phyloP scores from a whole-genome alignment of 768 basidiomycete genomes.

The Galerina marginata region DNA sequence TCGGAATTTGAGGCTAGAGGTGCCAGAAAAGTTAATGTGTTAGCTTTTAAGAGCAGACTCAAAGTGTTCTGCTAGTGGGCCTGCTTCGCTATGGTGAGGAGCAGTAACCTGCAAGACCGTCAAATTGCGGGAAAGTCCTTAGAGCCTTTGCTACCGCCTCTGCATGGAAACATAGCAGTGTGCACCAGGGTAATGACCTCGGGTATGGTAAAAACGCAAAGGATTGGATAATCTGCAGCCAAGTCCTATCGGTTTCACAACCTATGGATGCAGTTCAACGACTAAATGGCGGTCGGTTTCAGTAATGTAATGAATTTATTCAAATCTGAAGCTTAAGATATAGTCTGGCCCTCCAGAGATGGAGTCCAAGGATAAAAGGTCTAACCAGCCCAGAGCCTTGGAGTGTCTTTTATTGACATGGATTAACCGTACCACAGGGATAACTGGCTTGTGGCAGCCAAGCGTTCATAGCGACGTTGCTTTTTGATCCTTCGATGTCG shows the following conservation, averaged over 20 bases:
- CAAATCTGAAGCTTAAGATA: too few relatives aligned
- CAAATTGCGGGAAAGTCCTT: conserved; percentile 15
- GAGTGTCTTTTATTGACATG: conserved; percentile 54
- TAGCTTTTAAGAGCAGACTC: conserved; percentile 66
- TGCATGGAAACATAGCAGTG: conserved; percentile 15
- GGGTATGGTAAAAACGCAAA: conserved; percentile 18
- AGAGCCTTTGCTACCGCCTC: conserved; percentile 19
- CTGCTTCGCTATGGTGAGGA: conserved; percentile 5
- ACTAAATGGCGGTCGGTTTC: conserved; percentile 17
- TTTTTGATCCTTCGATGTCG: conserved; percentile 85
- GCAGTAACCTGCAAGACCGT: conserved; percentile 13
- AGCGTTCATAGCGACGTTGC: conserved; percentile 85
- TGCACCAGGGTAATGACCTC: conserved; percentile 19
- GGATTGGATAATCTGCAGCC: conserved; percentile 12
- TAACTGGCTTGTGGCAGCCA: conserved; percentile 84
- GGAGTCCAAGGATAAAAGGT: not conserved
- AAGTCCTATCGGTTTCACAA: conserved; percentile 13
- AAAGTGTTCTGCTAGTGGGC: conserved; percentile 10
- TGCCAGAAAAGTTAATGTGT: conserved; percentile 66
- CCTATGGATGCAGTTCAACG: conserved; percentile 16
- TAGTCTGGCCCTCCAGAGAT: too few relatives aligned
- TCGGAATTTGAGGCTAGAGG: conserved; percentile 81
- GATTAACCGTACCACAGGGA: conserved; percentile 59
- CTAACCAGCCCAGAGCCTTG: conserved; percentile 52
- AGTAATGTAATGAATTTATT: too few relatives aligned